Percentiles rank a stretch among this genome's conserved stretches.
Evolutionary conservation across 2,329 filamentous ascomycete genomes (phyloP).

Genomic region (Aaosphaeria arxii): DNA sequence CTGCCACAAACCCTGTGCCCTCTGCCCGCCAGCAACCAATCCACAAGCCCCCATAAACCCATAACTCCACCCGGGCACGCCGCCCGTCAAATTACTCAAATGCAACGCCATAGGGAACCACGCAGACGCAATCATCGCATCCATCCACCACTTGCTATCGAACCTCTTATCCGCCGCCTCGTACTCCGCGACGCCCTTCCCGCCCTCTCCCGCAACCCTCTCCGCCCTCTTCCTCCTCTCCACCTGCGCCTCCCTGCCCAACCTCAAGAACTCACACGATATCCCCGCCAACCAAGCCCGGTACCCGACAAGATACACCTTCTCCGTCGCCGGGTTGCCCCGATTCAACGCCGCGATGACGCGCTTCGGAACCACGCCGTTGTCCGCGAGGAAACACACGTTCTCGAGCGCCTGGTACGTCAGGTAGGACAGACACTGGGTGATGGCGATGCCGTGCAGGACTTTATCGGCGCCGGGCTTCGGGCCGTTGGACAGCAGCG

Average conservation of each 20-base stretch:
- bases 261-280: conserved; percentile 42
- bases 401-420: conserved; percentile 46
- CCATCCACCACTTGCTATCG: conserved; percentile 41
- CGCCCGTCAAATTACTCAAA: conserved; percentile 35
- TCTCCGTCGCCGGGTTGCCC: conserved; percentile 29
- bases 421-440: conserved; percentile 43
- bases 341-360: conserved; percentile 38
- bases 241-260: conserved; percentile 42
- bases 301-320: conserved; percentile 41
- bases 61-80: conserved; percentile 44
- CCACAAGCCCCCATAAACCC: conserved; percentile 44
- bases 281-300: conserved; percentile 44
- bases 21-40: conserved; percentile 36
- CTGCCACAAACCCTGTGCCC: conserved; percentile 30
- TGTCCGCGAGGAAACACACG: conserved; percentile 42
- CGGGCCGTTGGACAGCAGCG: conserved; percentile 35
- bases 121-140: conserved; percentile 40
- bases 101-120: conserved; percentile 46
- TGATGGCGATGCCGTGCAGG: conserved; percentile 40
- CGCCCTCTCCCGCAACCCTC: conserved; percentile 23
- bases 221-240: conserved; percentile 32
- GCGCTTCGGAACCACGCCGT: conserved; percentile 34
- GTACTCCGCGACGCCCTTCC: conserved; percentile 24
- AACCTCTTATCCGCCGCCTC: conserved; percentile 37
- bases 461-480: conserved; percentile 42